Base-by-base conservation (phyloP, 169 alveolate species). In the Condylostoma magnum region DNA sequence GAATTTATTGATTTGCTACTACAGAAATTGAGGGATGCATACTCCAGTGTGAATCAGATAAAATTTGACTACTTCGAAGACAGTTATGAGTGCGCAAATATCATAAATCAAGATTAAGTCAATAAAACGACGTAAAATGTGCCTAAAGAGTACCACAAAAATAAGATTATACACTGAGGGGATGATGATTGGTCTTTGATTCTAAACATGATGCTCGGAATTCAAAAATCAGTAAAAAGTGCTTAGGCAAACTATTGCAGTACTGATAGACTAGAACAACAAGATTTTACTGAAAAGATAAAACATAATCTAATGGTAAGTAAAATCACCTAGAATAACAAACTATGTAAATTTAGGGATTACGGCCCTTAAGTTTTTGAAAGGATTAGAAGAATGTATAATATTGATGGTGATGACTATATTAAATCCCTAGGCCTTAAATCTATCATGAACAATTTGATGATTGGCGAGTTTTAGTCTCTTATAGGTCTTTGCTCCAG, bases 381-480 rank as follows among this genome's bases (percentile, higher is more conserved):
- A 41, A 68, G 75, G 27, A 89, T 89, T 10, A 71, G 97, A 58
- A 76, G 76, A 75, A 74, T 76, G 28, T 83, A 79, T 68, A 81
- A 83, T 1, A 86, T 90, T 41, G 80, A 80, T 46, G 81, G 80
- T 65, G 92, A 86, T 25, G 70, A 72, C 18, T 93, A 90, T 76
- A 82, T 90, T 6, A 77, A 72, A 52, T 80, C 92, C 15, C 76
- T 93, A 33, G 93, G 95, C 6, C 94, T 94, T 4, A 93, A 93
- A 73, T 86, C 85, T 36, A 82, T 93, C 51, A 76, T 93, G 28
- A 77, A 85, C 20, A 84, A 84, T 69, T 52, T 93, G 60, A 76
- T 86, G 82, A 84, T 74, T 47, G 91, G 93, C 27, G 85, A 89
- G 51, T 84, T 88, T 71, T 73, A 86, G 33, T 68, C 93, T 33